phyloP scores from a whole-genome alignment of 495 filamentous ascomycete species.

The Hypoxylon subgilvum region DNA sequence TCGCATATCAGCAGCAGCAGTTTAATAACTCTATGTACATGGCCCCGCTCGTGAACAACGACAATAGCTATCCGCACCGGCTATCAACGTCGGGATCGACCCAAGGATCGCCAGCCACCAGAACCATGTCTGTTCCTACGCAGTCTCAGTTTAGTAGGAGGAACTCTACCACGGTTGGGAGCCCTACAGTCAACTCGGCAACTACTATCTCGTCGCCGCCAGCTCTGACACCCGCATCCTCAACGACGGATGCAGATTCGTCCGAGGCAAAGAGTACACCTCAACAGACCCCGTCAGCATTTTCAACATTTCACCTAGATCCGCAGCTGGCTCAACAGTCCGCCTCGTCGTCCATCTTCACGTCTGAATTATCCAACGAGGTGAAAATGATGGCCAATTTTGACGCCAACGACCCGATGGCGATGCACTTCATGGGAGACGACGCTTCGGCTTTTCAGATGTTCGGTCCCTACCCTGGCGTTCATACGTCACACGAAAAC shows the following conservation, averaged over 20 bases:
- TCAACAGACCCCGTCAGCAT: slow-evolving; percentile 26
- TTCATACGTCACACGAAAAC: background rate
- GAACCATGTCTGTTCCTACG: slow-evolving; percentile 28
- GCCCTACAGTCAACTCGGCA: slow-evolving; percentile 4
- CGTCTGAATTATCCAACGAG: slow-evolving; percentile 40
- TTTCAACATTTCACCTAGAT: slow-evolving; percentile 22
- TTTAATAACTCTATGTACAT: slow-evolving; percentile 29
- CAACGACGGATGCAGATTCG: slow-evolving; percentile 22
- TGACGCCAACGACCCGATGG: slow-evolving; percentile 37
- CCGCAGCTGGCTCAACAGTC: slow-evolving; percentile 31
- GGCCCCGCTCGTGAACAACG: slow-evolving; percentile 21
- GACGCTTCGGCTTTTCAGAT: slow-evolving; percentile 13
- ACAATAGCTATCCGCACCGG: slow-evolving; percentile 12
- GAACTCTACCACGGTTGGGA: slow-evolving; percentile 11
- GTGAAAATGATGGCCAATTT: slow-evolving; percentile 39
- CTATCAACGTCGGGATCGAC: slow-evolving; percentile 22
- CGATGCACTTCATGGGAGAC: slow-evolving; percentile 27
- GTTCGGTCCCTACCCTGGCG: slow-evolving; percentile 17
- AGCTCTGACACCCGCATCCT: slow-evolving; percentile 36
- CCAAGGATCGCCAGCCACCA: slow-evolving; percentile 14
- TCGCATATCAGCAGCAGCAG: slow-evolving; percentile 37
- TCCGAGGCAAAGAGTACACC: slow-evolving; percentile 26
- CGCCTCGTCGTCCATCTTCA: slow-evolving; percentile 33
- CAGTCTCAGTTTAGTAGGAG: slow-evolving; percentile 22
- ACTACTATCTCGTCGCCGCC: slow-evolving; percentile 31